Conservation (phyloP, 2,329 filamentous ascomycete species). For the Xylariaceae sp. region DNA sequence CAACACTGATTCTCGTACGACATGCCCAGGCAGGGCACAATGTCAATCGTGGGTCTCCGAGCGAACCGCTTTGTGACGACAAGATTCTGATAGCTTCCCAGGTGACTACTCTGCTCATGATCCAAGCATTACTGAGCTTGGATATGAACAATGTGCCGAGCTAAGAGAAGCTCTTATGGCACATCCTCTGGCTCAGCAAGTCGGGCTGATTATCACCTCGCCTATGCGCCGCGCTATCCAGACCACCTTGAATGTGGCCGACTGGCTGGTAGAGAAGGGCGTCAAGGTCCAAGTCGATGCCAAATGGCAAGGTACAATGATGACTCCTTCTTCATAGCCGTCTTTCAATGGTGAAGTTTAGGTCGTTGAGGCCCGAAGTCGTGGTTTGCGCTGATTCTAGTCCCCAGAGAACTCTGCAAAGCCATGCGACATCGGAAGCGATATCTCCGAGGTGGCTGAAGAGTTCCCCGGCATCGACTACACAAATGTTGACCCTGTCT, state of each 20-base stretch:
- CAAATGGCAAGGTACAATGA: slow-evolving; percentile 55
- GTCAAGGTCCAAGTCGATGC: slow-evolving; percentile 53
- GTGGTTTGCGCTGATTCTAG: slow-evolving; percentile 9
- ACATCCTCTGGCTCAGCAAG: slow-evolving; percentile 37
- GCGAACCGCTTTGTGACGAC: not conserved
- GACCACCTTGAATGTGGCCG: slow-evolving; percentile 53
- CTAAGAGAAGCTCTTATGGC: slow-evolving; percentile 40
- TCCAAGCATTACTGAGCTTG: slow-evolving; percentile 46
- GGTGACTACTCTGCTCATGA: slow-evolving; percentile 47
- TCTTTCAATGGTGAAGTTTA: not conserved
- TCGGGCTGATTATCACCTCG: slow-evolving; percentile 55
- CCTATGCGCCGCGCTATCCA: slow-evolving; percentile 62
- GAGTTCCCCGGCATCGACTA: slow-evolving; percentile 56
- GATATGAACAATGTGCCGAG: slow-evolving; percentile 43
- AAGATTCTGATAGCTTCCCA: slow-evolving; percentile 23
- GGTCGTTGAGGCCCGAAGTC: not conserved
- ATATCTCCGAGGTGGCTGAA: slow-evolving; percentile 37
- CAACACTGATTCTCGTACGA: slow-evolving; percentile 72
- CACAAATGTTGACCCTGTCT: slow-evolving; percentile 51
- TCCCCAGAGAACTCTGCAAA: slow-evolving; percentile 47
- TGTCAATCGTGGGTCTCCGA: slow-evolving; percentile 41
- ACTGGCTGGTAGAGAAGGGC: slow-evolving; percentile 52
- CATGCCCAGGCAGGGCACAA: slow-evolving; percentile 73
- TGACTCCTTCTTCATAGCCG: not conserved
- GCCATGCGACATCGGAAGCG: slow-evolving; percentile 58